Conservation (phyloP, 129 eudicot species). For the Centaurea solstitialis region DNA sequence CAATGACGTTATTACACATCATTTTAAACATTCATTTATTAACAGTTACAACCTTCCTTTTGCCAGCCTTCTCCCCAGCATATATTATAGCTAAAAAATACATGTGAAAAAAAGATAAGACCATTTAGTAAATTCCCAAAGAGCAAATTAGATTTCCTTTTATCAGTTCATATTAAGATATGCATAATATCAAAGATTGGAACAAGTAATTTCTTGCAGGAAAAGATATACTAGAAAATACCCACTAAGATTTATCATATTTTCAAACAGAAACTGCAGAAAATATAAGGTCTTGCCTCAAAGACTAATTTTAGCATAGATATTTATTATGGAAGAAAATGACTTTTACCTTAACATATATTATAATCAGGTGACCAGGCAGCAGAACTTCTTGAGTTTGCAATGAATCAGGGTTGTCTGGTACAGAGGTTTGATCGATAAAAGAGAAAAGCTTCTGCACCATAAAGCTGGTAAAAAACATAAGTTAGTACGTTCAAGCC, state of each 20-base stretch:
- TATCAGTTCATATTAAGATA: not conserved
- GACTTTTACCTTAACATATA: constrained; percentile 70
- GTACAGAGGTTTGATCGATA: constrained; percentile 87
- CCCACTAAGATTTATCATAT: no score
- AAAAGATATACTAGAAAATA: no score
- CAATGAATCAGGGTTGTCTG: constrained; percentile 90
- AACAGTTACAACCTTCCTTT: not conserved
- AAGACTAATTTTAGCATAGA: not conserved
- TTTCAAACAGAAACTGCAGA: no score
- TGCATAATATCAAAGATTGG: not conserved
- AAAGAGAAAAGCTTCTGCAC: constrained; percentile 93
- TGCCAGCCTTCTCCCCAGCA: not conserved
- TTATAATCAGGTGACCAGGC: constrained; percentile 83
- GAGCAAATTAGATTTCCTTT: not conserved
- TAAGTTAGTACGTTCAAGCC: constrained; percentile 15
- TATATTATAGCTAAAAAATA: not conserved
- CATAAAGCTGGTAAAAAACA: constrained; percentile 61
- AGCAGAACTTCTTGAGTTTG: constrained; percentile 87
- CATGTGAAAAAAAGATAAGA: not conserved
- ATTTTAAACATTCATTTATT: not conserved
- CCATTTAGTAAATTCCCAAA: not conserved
- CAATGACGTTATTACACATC: constrained; percentile 1
- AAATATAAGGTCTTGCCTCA: not conserved
- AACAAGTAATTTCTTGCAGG: no score
- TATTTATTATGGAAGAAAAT: not conserved